Evolutionary conservation across 768 basidiomycete genomes (phyloP).

Genomic region (Mycena albidolilacea): DNA sequence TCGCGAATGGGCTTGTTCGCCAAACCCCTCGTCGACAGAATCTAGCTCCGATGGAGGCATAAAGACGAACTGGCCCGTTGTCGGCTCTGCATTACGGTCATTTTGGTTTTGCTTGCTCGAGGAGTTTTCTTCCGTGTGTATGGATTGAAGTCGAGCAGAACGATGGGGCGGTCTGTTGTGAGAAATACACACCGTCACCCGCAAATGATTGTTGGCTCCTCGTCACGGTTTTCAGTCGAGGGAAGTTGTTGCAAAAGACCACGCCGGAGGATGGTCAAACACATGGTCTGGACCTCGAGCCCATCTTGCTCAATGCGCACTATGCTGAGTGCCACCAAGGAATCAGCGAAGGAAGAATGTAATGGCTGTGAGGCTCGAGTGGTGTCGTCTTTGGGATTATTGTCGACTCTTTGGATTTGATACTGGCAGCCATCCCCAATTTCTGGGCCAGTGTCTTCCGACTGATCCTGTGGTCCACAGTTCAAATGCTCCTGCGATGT

Average conservation of each 20-base stretch:
- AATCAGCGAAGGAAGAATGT: slow-evolving; percentile 8
- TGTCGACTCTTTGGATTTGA: background rate
- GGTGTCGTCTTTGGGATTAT: slow-evolving; percentile 6
- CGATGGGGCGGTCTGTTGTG: background rate
- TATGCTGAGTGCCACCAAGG: background rate
- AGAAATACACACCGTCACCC: background rate
- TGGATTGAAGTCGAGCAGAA: slow-evolving; percentile 18
- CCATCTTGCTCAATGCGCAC: background rate
- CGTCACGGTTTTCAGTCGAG: too few species aligned
- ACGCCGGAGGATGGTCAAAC: background rate
- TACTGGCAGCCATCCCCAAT: background rate
- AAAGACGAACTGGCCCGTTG: background rate
- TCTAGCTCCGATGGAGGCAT: background rate
- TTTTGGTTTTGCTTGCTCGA: background rate
- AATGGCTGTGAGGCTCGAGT: background rate
- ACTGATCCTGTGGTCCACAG: background rate
- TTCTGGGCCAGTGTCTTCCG: background rate
- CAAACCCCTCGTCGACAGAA: slow-evolving; percentile 39
- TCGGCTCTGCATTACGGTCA: background rate
- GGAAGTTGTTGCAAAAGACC: slow-evolving; percentile 2
- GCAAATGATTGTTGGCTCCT: slow-evolving; percentile 2
- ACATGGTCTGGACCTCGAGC: background rate
- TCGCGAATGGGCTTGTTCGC: slow-evolving; percentile 42
- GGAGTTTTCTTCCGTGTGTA: background rate
- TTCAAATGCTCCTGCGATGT: background rate